Conservation (phyloP, 306 rosid species). For the Quercus parvula region DNA sequence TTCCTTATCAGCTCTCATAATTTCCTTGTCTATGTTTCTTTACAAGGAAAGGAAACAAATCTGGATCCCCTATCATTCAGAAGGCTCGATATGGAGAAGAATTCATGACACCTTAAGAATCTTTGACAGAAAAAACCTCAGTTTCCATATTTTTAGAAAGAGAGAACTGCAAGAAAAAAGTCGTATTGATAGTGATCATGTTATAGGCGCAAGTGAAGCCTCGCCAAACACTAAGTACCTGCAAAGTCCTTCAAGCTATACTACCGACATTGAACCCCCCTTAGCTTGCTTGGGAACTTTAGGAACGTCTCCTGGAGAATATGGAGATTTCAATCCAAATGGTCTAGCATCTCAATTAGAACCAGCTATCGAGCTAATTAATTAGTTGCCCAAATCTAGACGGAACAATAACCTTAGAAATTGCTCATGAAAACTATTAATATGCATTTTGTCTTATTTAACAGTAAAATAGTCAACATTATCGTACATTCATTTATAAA, state of each 20-base stretch:
- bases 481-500: neutral
- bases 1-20: constrained; percentile 27
- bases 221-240: neutral
- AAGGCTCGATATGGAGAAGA: neutral
- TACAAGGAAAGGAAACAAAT: neutral
- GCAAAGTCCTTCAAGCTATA: constrained; percentile 6
- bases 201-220: neutral
- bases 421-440: neutral
- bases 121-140: constrained; percentile 25
- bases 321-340: neutral
- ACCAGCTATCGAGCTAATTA: neutral
- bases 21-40: constrained; percentile 5
- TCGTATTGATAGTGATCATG: too few species aligned
- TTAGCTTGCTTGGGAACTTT: too few species aligned
- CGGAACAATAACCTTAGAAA: neutral
- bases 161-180: too few species aligned
- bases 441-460: neutral
- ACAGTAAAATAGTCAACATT: neutral
- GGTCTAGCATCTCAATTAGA: neutral
- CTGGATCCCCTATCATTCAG: neutral
- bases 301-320: neutral
- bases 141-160: constrained; percentile 14
- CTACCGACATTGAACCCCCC: neutral
- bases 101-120: constrained; percentile 2
- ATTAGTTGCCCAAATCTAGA: neutral